phyloP scores from a whole-genome alignment of 176 grass and related monocot genomes.

The Typha latifolia region DNA sequence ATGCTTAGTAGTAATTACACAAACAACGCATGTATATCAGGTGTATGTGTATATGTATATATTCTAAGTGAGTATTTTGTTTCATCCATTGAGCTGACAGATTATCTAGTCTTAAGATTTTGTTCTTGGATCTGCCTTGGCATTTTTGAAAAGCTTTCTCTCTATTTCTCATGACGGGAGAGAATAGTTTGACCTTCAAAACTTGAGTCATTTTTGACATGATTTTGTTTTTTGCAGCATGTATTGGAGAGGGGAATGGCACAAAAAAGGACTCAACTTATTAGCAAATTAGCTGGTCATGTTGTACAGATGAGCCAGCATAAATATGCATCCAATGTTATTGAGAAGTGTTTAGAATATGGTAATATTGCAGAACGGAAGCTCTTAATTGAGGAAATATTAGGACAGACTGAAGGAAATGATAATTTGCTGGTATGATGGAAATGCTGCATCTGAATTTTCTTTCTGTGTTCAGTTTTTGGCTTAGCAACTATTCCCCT shows the following conservation, averaged over 20 bases:
- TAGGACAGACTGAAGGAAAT: slow-evolving; percentile 84
- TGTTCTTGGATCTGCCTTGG: too few relatives aligned
- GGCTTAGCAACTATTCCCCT: not conserved
- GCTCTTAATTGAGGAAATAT: slow-evolving; percentile 62
- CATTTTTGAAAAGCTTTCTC: too few relatives aligned
- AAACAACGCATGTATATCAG: too few relatives aligned
- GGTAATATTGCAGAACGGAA: slow-evolving; percentile 52
- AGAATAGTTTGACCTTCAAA: not conserved
- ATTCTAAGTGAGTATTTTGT: too few relatives aligned
- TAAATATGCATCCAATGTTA: slow-evolving; percentile 92
- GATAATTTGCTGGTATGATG: slow-evolving; percentile 71
- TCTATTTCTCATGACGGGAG: too few relatives aligned
- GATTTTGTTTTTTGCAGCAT: slow-evolving; percentile 47
- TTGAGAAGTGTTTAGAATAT: slow-evolving; percentile 92
- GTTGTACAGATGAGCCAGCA: slow-evolving; percentile 94
- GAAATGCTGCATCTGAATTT: not conserved
- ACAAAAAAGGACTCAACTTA: slow-evolving; percentile 72
- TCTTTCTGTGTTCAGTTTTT: slow-evolving; percentile 10
- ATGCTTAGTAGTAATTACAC: not conserved
- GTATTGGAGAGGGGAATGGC: slow-evolving; percentile 71
- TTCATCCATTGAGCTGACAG: too few relatives aligned
- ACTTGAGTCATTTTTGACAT: not conserved
- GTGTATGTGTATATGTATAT: too few relatives aligned
- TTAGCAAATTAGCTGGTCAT: slow-evolving; percentile 67
- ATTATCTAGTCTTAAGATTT: too few relatives aligned